Base-by-base conservation (phyloP, 1,139 yeast genomes). In the Kluyveromyces marxianus region DNA sequence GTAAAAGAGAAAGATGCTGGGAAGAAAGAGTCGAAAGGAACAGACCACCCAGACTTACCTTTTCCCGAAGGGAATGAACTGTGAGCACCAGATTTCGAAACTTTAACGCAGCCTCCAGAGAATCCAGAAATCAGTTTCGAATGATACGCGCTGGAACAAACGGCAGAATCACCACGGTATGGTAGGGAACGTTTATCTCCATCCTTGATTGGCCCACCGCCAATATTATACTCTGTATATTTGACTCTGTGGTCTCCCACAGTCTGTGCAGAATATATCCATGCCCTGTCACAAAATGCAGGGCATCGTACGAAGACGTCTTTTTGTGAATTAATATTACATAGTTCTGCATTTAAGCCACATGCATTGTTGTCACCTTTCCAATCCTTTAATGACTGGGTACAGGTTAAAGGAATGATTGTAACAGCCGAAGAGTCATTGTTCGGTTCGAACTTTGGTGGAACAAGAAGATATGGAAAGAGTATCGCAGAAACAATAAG, bases 101-200 rank as follows among this genome's bases (percentile, higher is more conserved):
- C 54, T 41, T 77, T 69, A 0, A 89, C 90, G 62, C 95, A 83
- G 0, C 97, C 97, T 2, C 98, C 98, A 50, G 69, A 68, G 38
- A 72, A 61, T 25, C 92, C 83, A 1, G 94, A 81, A 1, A 89
- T 68, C 0, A 81, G 59, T 1, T 97, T 97, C 2, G 90, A 82
- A 62, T 90, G 96, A 3, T 85, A 78, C 0, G 95, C 97, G 1
- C 97, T 83, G 0, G 90, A 94, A 65, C 98, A 92, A 0, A 92
- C 81, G 58, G 71, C 89, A 0, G 96, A 85, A 64, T 92, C 98
- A 0, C 88, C 92, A 50, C 98, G 71, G 58, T 88, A 92, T 0
- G 89, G 88, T 27, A 68, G 57, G 0, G 84, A 67, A 5, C 79
- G 46, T 2, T 47, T 44, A 8, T 58, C 62, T 2, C 49, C 56